A percentile compares a stretch with the other conserved stretches of the same genome.
phyloP scores from a whole-genome alignment of 768 basidiomycete species.

The Tulasnella sp. region DNA sequence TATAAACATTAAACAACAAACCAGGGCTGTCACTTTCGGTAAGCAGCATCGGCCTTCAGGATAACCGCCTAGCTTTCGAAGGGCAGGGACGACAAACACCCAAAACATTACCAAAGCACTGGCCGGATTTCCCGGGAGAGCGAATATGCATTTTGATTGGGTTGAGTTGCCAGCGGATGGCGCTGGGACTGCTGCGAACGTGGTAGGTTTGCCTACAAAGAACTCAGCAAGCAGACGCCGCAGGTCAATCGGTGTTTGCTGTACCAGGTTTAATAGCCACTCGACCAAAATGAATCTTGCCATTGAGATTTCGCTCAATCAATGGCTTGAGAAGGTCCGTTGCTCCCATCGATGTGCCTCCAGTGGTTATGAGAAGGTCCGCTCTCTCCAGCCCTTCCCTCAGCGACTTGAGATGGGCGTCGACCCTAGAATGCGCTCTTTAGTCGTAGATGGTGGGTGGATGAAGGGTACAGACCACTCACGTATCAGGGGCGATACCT shows the following conservation, averaged over 20 bases:
- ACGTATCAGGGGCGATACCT: conserved; percentile 71
- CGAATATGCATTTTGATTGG: conserved; percentile 55
- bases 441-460: not conserved
- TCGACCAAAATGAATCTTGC: conserved; percentile 75
- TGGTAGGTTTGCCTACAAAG: conserved; percentile 65
- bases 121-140: conserved; percentile 82
- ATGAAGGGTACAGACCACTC: conserved; percentile 18
- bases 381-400: conserved; percentile 44
- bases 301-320: conserved; percentile 65
- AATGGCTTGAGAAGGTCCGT: conserved; percentile 80
- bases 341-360: conserved; percentile 87
- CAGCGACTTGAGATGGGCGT: conserved; percentile 48
- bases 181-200: conserved; percentile 65
- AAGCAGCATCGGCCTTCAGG: conserved; percentile 39
- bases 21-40: conserved; percentile 53
- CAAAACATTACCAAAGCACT: conserved; percentile 79
- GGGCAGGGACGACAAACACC: conserved; percentile 71
- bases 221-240: not conserved
- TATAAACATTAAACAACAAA: conserved; percentile 20
- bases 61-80: conserved; percentile 64
- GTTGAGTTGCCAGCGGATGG: conserved; percentile 20
- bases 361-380: conserved; percentile 73
- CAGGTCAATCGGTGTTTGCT: not conserved
- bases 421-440: conserved; percentile 31
- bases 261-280: conserved; percentile 59